These are phyloP conservation scores for Lepidium africanum DNA, from an alignment of 345 rosid genomes.

Conservation along the genomic window DNA sequence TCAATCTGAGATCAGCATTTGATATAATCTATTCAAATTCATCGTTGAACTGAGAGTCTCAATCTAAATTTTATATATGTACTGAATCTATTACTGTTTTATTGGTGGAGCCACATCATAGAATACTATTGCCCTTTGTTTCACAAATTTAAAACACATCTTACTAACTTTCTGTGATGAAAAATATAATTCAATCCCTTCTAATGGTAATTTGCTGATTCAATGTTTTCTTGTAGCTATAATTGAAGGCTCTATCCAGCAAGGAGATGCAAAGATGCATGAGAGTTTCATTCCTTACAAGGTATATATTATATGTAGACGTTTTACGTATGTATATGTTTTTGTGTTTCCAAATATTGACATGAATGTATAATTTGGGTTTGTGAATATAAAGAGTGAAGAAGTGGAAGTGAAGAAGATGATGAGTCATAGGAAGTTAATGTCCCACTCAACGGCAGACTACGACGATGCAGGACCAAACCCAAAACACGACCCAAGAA, in stretches of 20 bases:
- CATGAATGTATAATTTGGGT: not conserved
- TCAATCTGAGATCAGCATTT: not conserved
- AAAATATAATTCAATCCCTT: not conserved
- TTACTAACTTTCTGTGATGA: not conserved
- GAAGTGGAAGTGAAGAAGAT: constrained; percentile 5
- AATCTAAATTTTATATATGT: not conserved
- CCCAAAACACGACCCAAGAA: constrained; percentile 56
- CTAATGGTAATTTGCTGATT: not conserved
- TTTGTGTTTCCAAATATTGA: not conserved
- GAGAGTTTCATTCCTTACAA: constrained; percentile 22
- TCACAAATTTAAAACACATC: not conserved
- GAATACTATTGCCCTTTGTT: not conserved
- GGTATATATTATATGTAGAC: constrained; percentile 7
- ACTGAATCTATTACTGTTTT: not conserved
- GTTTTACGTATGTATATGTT: not conserved
- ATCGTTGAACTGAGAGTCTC: not conserved
- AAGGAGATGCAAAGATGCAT: constrained; percentile 18
- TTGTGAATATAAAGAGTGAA: constrained; percentile 6
- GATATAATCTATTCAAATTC: not conserved
- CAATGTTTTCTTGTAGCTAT: constrained; percentile 17
- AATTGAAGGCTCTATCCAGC: constrained; percentile 34
- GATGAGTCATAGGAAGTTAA: constrained; percentile 42
- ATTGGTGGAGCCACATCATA: not conserved
- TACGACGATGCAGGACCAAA: constrained; percentile 61
- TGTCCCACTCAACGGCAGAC: constrained; percentile 41